Percentiles rank a stretch among this genome's conserved stretches.
These are phyloP conservation scores for Phoma sp. DNA, from an alignment of 2,329 filamentous ascomycete genomes.

Conservation along the genomic window DNA sequence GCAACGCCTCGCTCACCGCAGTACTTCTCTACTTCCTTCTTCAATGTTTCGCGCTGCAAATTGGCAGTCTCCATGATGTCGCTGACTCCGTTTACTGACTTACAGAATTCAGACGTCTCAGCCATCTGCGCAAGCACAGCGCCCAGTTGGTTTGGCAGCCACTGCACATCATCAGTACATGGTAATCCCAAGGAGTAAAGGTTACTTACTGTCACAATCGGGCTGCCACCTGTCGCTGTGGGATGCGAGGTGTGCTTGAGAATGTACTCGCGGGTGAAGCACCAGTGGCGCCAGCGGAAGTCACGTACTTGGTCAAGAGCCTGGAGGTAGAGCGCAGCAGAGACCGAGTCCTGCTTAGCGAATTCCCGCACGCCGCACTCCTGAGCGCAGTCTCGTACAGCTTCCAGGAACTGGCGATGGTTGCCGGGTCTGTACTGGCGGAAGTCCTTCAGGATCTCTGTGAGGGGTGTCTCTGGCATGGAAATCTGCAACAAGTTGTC, in stretches of 20 bases:
- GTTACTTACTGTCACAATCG: constrained; percentile 71
- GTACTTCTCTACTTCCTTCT: constrained; percentile 79
- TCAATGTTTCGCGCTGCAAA: constrained; percentile 69
- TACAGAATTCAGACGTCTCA: constrained; percentile 60
- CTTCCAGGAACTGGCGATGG: constrained; percentile 83
- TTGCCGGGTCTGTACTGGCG: constrained; percentile 87
- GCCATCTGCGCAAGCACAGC: constrained; percentile 77
- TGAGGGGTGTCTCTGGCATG: constrained; percentile 90
- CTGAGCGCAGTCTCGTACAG: constrained; percentile 65
- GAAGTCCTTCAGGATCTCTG: constrained; percentile 87
- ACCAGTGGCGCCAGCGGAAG: constrained; percentile 86
- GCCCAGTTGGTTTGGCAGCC: constrained; percentile 81
- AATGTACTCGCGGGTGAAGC: constrained; percentile 85
- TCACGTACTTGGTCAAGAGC: constrained; percentile 77
- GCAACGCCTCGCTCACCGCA: constrained; percentile 66
- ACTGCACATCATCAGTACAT: constrained; percentile 50
- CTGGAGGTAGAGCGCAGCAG: constrained; percentile 55
- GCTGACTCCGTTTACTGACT: constrained; percentile 56
- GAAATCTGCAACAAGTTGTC: constrained; percentile 86
- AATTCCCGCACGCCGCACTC: constrained; percentile 65
- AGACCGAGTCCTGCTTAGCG: constrained; percentile 69
- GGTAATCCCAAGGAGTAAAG: neutral
- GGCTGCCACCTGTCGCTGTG: constrained; percentile 80
- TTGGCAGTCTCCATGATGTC: constrained; percentile 73
- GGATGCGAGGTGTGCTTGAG: constrained; percentile 79